Percentiles rank a stretch among this genome's conserved stretches.
Conservation (phyloP, 768 basidiomycete genomes). For the Rhizopogon roseolus region DNA sequence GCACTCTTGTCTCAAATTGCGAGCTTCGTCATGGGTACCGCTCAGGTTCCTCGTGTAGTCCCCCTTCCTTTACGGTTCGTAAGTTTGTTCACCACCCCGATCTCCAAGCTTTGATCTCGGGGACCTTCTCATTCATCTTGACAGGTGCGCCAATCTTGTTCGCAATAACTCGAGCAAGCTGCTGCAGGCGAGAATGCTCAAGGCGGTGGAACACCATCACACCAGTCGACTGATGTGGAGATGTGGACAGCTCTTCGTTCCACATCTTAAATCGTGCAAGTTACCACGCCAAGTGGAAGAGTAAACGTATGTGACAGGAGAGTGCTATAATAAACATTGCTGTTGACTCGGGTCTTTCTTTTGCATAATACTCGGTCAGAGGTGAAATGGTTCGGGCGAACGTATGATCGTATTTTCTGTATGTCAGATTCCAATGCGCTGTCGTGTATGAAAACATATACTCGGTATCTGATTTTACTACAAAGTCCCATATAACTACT, state of each 20-base stretch:
- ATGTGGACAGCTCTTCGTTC: slow-evolving; percentile 78
- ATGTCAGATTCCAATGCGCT: background rate
- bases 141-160: slow-evolving; percentile 84
- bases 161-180: slow-evolving; percentile 82
- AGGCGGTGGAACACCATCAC: no score
- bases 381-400: no score
- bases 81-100: slow-evolving; percentile 66
- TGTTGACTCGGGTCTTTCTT: no score
- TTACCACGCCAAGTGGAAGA: slow-evolving; percentile 73
- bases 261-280: slow-evolving; percentile 98
- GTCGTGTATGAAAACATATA: slow-evolving; percentile 3
- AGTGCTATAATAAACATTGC: slow-evolving; percentile 18
- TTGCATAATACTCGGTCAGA: no score
- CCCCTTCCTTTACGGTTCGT: slow-evolving; percentile 74
- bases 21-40: slow-evolving; percentile 34
- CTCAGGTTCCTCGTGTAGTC: slow-evolving; percentile 39
- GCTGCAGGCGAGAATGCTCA: slow-evolving; percentile 56
- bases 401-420: background rate
- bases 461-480: slow-evolving; percentile 3
- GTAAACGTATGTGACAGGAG: slow-evolving; percentile 83
- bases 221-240: no score
- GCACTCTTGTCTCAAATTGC: background rate
- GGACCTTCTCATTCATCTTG: slow-evolving; percentile 86
- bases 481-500: slow-evolving; percentile 5
- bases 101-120: slow-evolving; percentile 80